phyloP scores from a whole-genome alignment of 1,284 basidiomycete genomes.

The Pyrrhoderma noxium region DNA sequence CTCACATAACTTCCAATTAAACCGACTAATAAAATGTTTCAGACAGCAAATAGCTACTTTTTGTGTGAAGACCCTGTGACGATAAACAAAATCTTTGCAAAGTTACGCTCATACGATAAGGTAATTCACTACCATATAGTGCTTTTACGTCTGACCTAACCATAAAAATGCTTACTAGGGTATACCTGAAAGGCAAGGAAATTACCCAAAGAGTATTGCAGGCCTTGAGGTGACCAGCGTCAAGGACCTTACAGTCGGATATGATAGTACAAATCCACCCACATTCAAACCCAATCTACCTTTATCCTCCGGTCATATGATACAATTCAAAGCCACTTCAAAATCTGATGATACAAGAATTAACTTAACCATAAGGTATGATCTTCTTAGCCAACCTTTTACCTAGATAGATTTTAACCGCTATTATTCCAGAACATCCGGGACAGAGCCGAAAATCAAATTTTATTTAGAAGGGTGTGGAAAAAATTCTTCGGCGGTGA shows the following conservation, averaged over 20 bases:
- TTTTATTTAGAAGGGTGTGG: conserved; percentile 77
- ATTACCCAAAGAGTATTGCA: conserved; percentile 57
- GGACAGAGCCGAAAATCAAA: conserved; percentile 88
- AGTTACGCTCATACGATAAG: conserved; percentile 48
- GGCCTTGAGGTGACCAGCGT: conserved; percentile 53
- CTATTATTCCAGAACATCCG: conserved; percentile 54
- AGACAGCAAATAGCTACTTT: conserved; percentile 83
- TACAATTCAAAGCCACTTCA: conserved; percentile 57
- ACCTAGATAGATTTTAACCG: too few species aligned
- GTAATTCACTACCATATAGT: conserved; percentile 25
- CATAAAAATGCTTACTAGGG: conserved; percentile 6
- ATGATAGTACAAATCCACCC: conserved; percentile 65
- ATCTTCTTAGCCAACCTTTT: conserved; percentile 2
- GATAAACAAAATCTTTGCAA: conserved; percentile 60
- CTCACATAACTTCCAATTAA: neutral
- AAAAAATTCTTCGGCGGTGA: conserved; percentile 36
- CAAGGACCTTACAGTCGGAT: conserved; percentile 68
- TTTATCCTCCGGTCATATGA: conserved; percentile 76
- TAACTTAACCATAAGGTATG: conserved; percentile 59
- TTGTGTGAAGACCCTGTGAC: conserved; percentile 56
- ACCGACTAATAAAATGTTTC: conserved; percentile 4
- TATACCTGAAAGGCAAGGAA: conserved; percentile 24
- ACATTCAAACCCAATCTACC: conserved; percentile 57
- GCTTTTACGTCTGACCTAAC: conserved; percentile 1
- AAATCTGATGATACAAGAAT: conserved; percentile 42